phyloP scores from a whole-genome alignment of 768 basidiomycete species.

The Kwoniella europaea region DNA sequence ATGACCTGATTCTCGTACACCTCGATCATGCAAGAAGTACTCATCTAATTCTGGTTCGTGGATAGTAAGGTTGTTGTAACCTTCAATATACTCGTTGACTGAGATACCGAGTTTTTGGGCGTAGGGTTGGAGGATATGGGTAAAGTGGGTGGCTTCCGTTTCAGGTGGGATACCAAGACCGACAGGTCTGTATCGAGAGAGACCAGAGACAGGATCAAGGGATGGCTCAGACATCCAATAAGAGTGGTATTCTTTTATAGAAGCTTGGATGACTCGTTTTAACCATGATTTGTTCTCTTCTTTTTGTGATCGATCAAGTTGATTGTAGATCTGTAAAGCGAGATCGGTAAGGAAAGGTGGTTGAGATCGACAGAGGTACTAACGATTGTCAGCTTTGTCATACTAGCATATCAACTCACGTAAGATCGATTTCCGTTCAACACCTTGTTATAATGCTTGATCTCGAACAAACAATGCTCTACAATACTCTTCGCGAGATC shows the following conservation, averaged over 20 bases:
- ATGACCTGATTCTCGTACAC: constrained; percentile 94
- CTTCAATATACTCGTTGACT: constrained; percentile 93
- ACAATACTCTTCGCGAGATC: constrained; percentile 97
- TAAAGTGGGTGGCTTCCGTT: constrained; percentile 98
- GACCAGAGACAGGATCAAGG: constrained; percentile 89
- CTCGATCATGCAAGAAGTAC: constrained; percentile 95
- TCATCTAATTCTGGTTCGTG: constrained; percentile 89
- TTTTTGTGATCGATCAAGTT: constrained; percentile 81
- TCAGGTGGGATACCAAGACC: constrained; percentile 97
- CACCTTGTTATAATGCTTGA: constrained; percentile 90
- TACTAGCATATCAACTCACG: constrained; percentile 42
- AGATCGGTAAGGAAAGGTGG: constrained; percentile 99
- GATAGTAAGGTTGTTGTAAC: constrained; percentile 83
- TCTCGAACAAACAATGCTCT: constrained; percentile 98
- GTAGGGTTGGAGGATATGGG: constrained; percentile 93
- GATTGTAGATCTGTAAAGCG: constrained; percentile 96
- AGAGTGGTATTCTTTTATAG: constrained; percentile 98
- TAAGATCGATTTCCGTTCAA: constrained; percentile 89
- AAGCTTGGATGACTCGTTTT: constrained; percentile 92
- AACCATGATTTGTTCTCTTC: constrained; percentile 86
- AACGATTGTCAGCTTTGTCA: constrained; percentile 20
- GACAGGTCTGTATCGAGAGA: constrained; percentile 91
- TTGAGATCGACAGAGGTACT: constrained; percentile 92
- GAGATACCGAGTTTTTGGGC: constrained; percentile 90
- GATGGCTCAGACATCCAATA: constrained; percentile 95